Conservation (phyloP, 108 stramenopile genomes). For the Fragilaria radians region DNA sequence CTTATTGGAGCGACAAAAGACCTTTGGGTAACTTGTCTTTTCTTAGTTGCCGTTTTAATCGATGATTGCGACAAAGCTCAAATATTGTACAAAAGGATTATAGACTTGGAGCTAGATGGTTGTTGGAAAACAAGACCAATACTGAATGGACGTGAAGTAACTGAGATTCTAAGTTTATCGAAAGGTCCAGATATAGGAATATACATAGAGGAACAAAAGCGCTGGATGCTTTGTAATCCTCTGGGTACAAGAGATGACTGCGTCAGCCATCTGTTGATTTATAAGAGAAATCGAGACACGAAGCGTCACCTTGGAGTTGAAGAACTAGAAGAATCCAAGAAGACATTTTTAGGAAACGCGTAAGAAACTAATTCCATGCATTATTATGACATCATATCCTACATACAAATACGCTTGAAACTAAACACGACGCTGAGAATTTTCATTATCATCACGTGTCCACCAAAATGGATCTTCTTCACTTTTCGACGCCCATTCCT, state of each 20-base stretch:
- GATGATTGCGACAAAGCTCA: slow-evolving; percentile 33
- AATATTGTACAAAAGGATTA: slow-evolving; percentile 35
- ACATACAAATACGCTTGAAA: no score
- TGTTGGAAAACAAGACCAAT: slow-evolving; percentile 68
- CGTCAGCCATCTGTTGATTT: slow-evolving; percentile 36
- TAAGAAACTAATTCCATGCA: no score
- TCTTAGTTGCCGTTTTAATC: slow-evolving; percentile 46
- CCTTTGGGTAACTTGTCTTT: slow-evolving; percentile 64
- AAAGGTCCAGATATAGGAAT: slow-evolving; percentile 57
- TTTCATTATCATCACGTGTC: slow-evolving; percentile 27
- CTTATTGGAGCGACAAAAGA: slow-evolving; percentile 57
- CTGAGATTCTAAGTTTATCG: slow-evolving; percentile 39
- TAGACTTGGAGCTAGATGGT: slow-evolving; percentile 48
- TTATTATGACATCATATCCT: no score
- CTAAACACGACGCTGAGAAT: no score
- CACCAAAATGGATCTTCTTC: slow-evolving; percentile 56
- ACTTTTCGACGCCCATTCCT: slow-evolving; percentile 45
- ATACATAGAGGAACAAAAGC: slow-evolving; percentile 65
- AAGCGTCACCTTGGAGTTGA: no score
- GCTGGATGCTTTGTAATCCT: slow-evolving; percentile 76
- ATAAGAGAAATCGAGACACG: slow-evolving; percentile 45
- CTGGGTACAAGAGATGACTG: slow-evolving; percentile 60
- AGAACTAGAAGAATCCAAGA: no score
- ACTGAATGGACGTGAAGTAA: slow-evolving; percentile 69
- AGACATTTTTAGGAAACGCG: no score